Base-by-base conservation (phyloP, 2,329 filamentous ascomycete genomes). In the Sarocladium oryzae region DNA sequence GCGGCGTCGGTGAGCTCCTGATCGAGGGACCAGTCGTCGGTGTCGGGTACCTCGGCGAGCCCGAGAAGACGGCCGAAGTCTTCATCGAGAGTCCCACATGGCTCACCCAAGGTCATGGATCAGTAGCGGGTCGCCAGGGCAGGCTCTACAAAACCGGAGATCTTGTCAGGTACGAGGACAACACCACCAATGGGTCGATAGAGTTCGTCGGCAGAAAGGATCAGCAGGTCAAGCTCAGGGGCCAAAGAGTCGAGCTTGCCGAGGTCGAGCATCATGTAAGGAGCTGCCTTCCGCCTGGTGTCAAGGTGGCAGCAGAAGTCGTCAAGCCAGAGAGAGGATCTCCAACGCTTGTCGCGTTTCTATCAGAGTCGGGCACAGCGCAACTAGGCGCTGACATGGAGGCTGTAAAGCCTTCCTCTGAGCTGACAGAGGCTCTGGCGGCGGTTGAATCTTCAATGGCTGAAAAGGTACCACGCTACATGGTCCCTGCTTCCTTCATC, bases 191-290 rank as follows among this genome's bases (percentile, higher is more conserved):
- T 16, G 76, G 77, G 1, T 71, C 71, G 6, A 73, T 84, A 35
- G 64, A 75, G 8, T 83, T 81, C 54, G 69, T 84, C 35, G 82
- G 82, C 15, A 74, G 85, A 46, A 84, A 82, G 56, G 84, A 87
- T 58, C 77, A 77, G n/a, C 83, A 84, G 62, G 77, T 85, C 51
- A 88, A 88, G 65, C 67, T 87, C 24, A 72, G 76, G 10, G 87
- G 86, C 23, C 84, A 80, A 56, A 70, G 84, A 51, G 76, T 85
- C 49, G 86, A 84, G 64, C 70, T 83, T 18, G 71, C 72, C 1
- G 75, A 78, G 56, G 75, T 78, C 6, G 76, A 78, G 56, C 71
- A 74, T 51, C 70, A 77, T 53, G 69, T 77, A 52, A 65, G 67
- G 11, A 63, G 66, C n/a, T 69, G 69, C 21, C 61, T 79, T 28